A percentile compares a stretch with the other conserved stretches of the same genome.
Conservation (phyloP, 495 filamentous ascomycete species). For the Penicillium alfredii region DNA sequence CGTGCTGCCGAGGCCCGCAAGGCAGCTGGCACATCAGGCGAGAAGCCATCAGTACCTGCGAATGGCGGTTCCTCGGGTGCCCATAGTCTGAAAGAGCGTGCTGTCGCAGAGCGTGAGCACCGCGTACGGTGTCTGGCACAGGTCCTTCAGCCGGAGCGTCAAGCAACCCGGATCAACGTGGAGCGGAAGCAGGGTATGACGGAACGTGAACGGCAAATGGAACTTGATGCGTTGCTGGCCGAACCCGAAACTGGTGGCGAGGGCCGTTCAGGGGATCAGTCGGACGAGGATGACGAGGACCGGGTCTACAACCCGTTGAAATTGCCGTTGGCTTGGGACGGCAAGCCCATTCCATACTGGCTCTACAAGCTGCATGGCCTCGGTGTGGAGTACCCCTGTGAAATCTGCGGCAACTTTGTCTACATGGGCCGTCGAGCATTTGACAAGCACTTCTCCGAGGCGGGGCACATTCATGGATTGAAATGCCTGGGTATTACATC, state of each 20-base stretch:
- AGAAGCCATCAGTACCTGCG: conserved; percentile 17
- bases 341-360: conserved; percentile 98
- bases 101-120: conserved; percentile 83
- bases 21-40: conserved; percentile 31
- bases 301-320: conserved; percentile 96
- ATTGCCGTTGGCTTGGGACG: conserved; percentile 92
- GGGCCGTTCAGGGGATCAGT: conserved; percentile 52
- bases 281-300: conserved; percentile 63
- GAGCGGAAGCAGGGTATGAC: conserved; percentile 95
- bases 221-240: conserved; percentile 79
- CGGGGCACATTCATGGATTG: conserved; percentile 83
- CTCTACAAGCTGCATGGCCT: conserved; percentile 95
- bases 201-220: conserved; percentile 85
- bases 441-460: conserved; percentile 97
- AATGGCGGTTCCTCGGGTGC: conserved; percentile 30
- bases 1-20: conserved; percentile 62
- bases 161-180: conserved; percentile 84
- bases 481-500: conserved; percentile 85
- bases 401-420: conserved; percentile 95
- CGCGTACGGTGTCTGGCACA: conserved; percentile 69
- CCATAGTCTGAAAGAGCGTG: conserved; percentile 74
- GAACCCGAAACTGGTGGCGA: conserved; percentile 46
- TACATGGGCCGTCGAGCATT: conserved; percentile 95
- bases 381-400: conserved; percentile 90
- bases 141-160: conserved; percentile 69